Base-by-base conservation (phyloP, 2,329 filamentous ascomycete species). In the Beauveria sp. region DNA sequence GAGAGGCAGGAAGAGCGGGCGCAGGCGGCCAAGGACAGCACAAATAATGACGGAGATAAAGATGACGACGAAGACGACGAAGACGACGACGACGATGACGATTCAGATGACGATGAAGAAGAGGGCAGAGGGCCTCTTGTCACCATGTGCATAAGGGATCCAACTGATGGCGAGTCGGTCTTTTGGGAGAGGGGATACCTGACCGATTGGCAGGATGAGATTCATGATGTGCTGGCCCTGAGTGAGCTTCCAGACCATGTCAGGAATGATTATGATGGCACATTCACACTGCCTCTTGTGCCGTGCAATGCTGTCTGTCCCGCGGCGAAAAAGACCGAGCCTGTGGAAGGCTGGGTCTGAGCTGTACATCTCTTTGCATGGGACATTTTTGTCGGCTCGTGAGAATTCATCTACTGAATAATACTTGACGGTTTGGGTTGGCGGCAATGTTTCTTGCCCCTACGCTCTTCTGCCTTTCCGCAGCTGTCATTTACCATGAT, bases 161-260 rank as follows among this genome's bases (percentile, higher is more conserved):
- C 51, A 14, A 5, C 20, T 1, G 43, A 65, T 43, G 45, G n/a
- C 30, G 9, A 46, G 26, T 40, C 60, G 24, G 54, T 64, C 47
- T 55, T 50, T n/a, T 30, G 51, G 40, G 62, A 65, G 59, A 61
- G 55, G 58, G 66, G 60, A 43, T 58, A 65, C 58, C 63, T 66
- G 59, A 51, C 58, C 6, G 56, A 62, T 40, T 67, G 62, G 62
- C 64, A 65, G 65, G 30, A 49, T 1, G 65, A 67, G 51, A 58
- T 67, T 12, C 38, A 56, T 18, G 26, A 63, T 10, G 59, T 49
- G 10, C 16, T 68, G 3, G 12, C 26, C 3, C 1, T 53, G 1
- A 18, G 7, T 8, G 58, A 62, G 54, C 24, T 61, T 52, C 64
- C 65, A 28, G 61, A 58, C 16, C 46, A 64, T 38, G 51, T 64